phyloP scores from a whole-genome alignment of 768 basidiomycete species.

The Podaxis sp. region DNA sequence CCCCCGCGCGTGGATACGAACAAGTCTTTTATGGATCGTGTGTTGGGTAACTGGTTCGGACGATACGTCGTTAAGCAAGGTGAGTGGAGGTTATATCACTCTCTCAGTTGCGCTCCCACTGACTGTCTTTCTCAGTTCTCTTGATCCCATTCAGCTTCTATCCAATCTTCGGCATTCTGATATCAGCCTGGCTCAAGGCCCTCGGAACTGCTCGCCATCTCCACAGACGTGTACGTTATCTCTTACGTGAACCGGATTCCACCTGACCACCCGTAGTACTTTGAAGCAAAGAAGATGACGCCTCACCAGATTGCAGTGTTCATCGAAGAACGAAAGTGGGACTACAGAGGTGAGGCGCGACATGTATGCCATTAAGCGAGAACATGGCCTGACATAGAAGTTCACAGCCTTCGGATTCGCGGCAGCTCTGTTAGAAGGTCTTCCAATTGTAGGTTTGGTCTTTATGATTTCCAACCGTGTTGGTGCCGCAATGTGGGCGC shows the following conservation, averaged over 20 bases:
- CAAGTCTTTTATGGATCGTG: constrained; percentile 30
- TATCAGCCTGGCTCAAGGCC: constrained; percentile 65
- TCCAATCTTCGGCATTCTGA: constrained; percentile 64
- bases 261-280: constrained; percentile 58
- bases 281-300: constrained; percentile 82
- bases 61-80: constrained; percentile 48
- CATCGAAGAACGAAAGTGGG: constrained; percentile 89
- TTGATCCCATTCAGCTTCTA: constrained; percentile 65
- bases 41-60: constrained; percentile 37
- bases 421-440: constrained; percentile 76
- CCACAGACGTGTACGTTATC: constrained; percentile 50
- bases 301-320: constrained; percentile 67
- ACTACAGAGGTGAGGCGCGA: constrained; percentile 62
- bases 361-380: not conserved
- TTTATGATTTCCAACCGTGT: constrained; percentile 87
- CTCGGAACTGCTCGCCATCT: constrained; percentile 66
- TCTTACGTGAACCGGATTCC: not conserved
- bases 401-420: constrained; percentile 80
- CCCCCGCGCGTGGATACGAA: constrained; percentile 44
- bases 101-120: not conserved
- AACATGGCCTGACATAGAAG: not conserved
- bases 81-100: constrained; percentile 22
- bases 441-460: constrained; percentile 79
- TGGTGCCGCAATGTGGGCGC: constrained; percentile 94
- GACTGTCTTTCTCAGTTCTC: constrained; percentile 2